Percentiles rank a stretch among this genome's conserved stretches.
Conservation (phyloP, 805 yeast genomes). For the Ogataea nitratoaversa region DNA sequence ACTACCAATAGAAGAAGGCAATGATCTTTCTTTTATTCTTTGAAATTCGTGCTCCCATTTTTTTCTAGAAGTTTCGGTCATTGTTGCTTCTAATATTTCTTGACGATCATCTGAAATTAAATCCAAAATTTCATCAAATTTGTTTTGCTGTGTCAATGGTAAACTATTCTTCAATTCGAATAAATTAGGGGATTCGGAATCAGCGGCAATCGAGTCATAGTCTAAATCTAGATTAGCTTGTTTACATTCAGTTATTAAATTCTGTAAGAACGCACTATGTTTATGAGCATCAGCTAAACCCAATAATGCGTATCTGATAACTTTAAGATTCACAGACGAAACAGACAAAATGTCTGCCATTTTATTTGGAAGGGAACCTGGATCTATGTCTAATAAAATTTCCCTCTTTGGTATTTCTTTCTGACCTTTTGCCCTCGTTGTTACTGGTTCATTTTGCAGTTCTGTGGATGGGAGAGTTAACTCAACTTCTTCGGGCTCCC, state of each 20-base stretch:
- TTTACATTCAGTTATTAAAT: slow-evolving; percentile 17
- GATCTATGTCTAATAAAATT: slow-evolving; percentile 13
- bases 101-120: slow-evolving; percentile 74
- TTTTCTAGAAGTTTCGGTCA: slow-evolving; percentile 79
- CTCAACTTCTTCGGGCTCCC: background rate
- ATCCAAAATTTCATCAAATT: slow-evolving; percentile 67
- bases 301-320: slow-evolving; percentile 68
- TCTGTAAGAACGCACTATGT: slow-evolving; percentile 22
- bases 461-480: background rate
- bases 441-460: no score
- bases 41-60: slow-evolving; percentile 87
- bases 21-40: slow-evolving; percentile 32
- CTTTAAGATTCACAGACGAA: slow-evolving; percentile 71
- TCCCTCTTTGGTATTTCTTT: slow-evolving; percentile 1
- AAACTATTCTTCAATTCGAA: slow-evolving; percentile 60
- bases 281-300: slow-evolving; percentile 37
- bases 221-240: slow-evolving; percentile 21
- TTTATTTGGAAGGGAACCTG: slow-evolving; percentile 48
- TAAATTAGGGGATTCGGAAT: slow-evolving; percentile 40
- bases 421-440: no score
- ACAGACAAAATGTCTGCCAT: slow-evolving; percentile 56
- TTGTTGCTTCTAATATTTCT: slow-evolving; percentile 66
- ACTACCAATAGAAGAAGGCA: slow-evolving; percentile 61
- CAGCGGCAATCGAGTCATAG: slow-evolving; percentile 7
- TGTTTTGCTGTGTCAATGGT: slow-evolving; percentile 40